Base-by-base conservation (phyloP, 2,329 filamentous ascomycete genomes). In the Furcasterigmium furcatum region DNA sequence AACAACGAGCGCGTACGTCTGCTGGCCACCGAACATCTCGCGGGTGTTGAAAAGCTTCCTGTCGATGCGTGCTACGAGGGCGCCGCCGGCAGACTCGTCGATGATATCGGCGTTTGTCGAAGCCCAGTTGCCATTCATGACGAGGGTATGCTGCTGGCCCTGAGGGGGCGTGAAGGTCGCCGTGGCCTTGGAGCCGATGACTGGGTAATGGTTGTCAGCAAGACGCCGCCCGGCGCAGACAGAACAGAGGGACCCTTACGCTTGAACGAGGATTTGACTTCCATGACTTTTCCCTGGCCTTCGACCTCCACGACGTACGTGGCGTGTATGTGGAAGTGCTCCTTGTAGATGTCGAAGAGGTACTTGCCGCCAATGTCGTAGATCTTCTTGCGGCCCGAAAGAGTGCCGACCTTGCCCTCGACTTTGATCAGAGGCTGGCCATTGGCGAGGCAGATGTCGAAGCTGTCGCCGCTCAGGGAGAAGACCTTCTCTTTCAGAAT, bases 1-100 rank as follows among this genome's bases (percentile, higher is more conserved):
- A 6, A 88, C 73, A 1, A 72, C 72, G 5, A 88, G 71, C 2
- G 71, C 76, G 52, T 88, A 88, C 4, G 82, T 84, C 64, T 87
- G 82, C 64, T 84, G 74, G 9, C 73, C 77, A 34, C 74, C 76
- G 20, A 85, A 59, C 2, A 85, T 57, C 54, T 87, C 74, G 25
- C 80, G 68, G 27, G 68, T 70, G 52, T 75, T 84, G 46, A 83
- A 67, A 29, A 82, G 61, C 55, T 79, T 77, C 48, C 84, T 75
- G 47, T 76, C 66, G 7, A 88, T 83, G 36, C 68, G 64, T 1
- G 79, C 85, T 1, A 85, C 77, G 1, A 74, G 62, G 6, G 69
- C 62, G 24, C n/a, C n/a, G 5, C 74, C 73, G 5, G 63, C 73
- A 13, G 65, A 63, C 41, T 75, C 65, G 50, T 82, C 73, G 6